A percentile compares a stretch with the other conserved stretches of the same genome.
These are phyloP conservation scores for Theileria annulata DNA, from an alignment of 169 alveolate species.

Conservation along the genomic window DNA sequence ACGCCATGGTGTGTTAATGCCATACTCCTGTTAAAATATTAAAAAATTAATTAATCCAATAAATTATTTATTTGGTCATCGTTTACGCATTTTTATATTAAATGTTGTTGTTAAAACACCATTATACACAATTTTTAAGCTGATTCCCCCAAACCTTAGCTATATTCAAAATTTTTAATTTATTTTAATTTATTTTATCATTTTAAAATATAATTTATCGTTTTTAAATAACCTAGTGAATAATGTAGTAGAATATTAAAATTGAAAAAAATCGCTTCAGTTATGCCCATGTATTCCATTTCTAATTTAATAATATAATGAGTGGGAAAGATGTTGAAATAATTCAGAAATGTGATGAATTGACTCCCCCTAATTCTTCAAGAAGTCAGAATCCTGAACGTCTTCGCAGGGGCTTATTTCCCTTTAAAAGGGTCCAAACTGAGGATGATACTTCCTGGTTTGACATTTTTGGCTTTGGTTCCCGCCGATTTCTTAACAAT, in stretches of 20 bases:
- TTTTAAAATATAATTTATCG: neutral
- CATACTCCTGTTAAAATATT: neutral
- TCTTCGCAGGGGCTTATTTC: slow-evolving; percentile 11
- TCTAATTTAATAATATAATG: neutral
- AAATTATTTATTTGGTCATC: neutral
- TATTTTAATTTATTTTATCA: no score
- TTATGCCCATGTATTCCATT: neutral
- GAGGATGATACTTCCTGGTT: slow-evolving; percentile 22
- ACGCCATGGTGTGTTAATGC: neutral
- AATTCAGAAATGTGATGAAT: neutral
- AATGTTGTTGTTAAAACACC: neutral
- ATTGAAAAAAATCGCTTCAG: neutral
- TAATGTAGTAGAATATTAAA: neutral
- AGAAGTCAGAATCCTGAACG: neutral
- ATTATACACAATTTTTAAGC: neutral
- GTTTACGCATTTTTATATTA: neutral
- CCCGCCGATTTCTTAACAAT: slow-evolving; percentile 11
- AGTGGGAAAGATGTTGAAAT: slow-evolving; percentile 4
- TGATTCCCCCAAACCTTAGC: neutral
- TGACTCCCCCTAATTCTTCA: neutral
- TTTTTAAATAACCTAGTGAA: neutral
- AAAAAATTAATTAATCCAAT: neutral
- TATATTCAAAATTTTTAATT: no score
- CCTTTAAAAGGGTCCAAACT: slow-evolving; percentile 20
- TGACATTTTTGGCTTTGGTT: slow-evolving; percentile 62